phyloP scores from a whole-genome alignment of 2,329 filamentous ascomycete genomes.

The Stagonosporopsis chrysanthemi region DNA sequence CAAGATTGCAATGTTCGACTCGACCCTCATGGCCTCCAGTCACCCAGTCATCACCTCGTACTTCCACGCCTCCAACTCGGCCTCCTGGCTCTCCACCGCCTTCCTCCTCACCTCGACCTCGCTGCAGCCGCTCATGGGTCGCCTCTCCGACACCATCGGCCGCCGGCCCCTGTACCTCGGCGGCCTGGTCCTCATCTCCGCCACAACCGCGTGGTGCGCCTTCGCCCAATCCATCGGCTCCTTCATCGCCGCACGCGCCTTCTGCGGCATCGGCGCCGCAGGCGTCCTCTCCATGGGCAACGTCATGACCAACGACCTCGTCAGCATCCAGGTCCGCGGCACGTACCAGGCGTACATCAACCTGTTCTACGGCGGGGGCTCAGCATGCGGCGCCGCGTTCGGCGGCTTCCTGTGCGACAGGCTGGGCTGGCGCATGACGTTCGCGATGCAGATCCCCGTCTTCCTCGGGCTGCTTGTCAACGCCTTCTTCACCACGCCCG shows the following conservation, averaged over 20 bases:
- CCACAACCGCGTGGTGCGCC: slow-evolving; percentile 74
- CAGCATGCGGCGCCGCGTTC: slow-evolving; percentile 68
- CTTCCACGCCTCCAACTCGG: slow-evolving; percentile 78
- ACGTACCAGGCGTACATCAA: slow-evolving; percentile 75
- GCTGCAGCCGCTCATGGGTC: slow-evolving; percentile 77
- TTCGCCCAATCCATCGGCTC: slow-evolving; percentile 71
- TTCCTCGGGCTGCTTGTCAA: slow-evolving; percentile 56
- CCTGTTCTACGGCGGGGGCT: slow-evolving; percentile 64
- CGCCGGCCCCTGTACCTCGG: slow-evolving; percentile 71
- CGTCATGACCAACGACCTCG: slow-evolving; percentile 76
- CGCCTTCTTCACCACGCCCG: slow-evolving; percentile 54
- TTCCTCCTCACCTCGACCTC: slow-evolving; percentile 80
- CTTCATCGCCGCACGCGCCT: slow-evolving; percentile 73
- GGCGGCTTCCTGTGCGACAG: slow-evolving; percentile 74
- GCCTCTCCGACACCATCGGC: slow-evolving; percentile 76
- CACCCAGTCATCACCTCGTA: slow-evolving; percentile 84
- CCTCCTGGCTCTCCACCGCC: slow-evolving; percentile 82
- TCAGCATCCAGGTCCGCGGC: slow-evolving; percentile 76
- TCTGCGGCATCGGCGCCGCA: slow-evolving; percentile 77
- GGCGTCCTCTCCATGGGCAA: slow-evolving; percentile 73
- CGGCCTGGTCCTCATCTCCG: slow-evolving; percentile 67
- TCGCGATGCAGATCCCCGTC: slow-evolving; percentile 60
- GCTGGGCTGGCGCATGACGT: slow-evolving; percentile 78
- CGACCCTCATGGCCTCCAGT: slow-evolving; percentile 80
- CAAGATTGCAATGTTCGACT: slow-evolving; percentile 67